Evolutionary conservation across 1,139 yeast genomes (phyloP), one percentile per base, ranked within the genome.

Genomic region (Candida sp.): DNA sequence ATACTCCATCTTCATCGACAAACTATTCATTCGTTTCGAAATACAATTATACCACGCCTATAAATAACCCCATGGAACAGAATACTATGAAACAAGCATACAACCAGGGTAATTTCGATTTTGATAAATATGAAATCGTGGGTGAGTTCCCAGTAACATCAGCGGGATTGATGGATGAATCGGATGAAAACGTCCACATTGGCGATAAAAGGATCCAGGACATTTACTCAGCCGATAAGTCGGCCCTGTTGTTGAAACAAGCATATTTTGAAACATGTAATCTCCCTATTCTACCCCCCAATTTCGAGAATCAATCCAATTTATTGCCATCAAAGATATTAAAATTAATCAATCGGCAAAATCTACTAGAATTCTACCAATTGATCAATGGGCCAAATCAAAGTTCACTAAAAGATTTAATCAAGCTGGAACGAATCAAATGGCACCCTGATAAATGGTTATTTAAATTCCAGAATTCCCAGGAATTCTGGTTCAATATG

Each of bases 361-460:
- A 58, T 22, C 60, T 63, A 25, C 39, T 45, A 36, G 54, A 45
- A 41, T 73, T 70, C 46, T 73, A 68, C 50, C 40, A 53, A 7
- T 45, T 45, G 21, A 57, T 70, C 9, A 43, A 42, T 21, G 22
- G 43, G 2, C 49, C 52, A 1, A 45, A 52, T 21, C 58, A 52
- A 22, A 25, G 8, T 9, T 43, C 48, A 5, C 43, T 58, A 19
- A 22, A 48, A 9, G 66, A 60, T 2, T 52, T 76, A 4, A 46
- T 81, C 5, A 77, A 73, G 45, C 54, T 50, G 29, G 89, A 83
- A 53, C 54, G 89, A 46, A 58, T 82, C 4, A 63, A 77, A 47
- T 84, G 89, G 89, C 90, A 84, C 56, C 90, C 90, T 1, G 90
- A 84, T 55, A 76, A 73, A 52, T 72, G 78, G 78, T 53, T 60